phyloP scores from a whole-genome alignment of 768 basidiomycete genomes.

The Mycena rosella region DNA sequence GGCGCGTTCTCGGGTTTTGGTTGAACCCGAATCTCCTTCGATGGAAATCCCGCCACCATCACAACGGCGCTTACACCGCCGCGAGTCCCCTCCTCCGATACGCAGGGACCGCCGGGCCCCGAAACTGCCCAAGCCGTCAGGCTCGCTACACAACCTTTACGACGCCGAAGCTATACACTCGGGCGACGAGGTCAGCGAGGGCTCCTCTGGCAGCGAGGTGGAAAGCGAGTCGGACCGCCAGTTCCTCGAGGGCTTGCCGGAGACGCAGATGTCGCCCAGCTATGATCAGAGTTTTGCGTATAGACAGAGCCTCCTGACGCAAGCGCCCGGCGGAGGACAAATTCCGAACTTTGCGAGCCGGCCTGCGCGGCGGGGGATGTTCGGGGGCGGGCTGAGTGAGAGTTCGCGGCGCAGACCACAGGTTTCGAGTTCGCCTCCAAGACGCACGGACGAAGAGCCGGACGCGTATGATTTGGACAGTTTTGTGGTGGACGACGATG shows the following conservation, averaged over 20 bases:
- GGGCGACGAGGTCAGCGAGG: slow-evolving; percentile 81
- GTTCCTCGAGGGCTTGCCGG: slow-evolving; percentile 73
- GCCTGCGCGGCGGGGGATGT: slow-evolving; percentile 61
- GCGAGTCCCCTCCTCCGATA: slow-evolving; percentile 46
- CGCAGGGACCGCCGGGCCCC: not conserved
- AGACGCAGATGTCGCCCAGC: slow-evolving; percentile 77
- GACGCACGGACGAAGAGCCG: slow-evolving; percentile 58
- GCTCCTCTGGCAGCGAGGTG: slow-evolving; percentile 65
- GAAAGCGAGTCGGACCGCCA: slow-evolving; percentile 77
- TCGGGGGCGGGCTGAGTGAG: slow-evolving; percentile 52
- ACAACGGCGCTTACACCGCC: slow-evolving; percentile 54
- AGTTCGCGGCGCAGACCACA: slow-evolving; percentile 41
- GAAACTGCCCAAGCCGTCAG: slow-evolving; percentile 30
- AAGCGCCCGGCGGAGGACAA: slow-evolving; percentile 58
- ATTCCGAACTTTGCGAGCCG: slow-evolving; percentile 68
- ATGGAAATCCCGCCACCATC: slow-evolving; percentile 49
- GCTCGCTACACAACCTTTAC: slow-evolving; percentile 51
- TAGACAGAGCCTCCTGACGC: slow-evolving; percentile 79
- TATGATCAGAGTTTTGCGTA: slow-evolving; percentile 83
- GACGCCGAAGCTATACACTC: slow-evolving; percentile 84
- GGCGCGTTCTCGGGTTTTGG: slow-evolving; percentile 37
- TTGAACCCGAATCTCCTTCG: slow-evolving; percentile 46
- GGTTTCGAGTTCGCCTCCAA: slow-evolving; percentile 74
- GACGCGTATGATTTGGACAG: slow-evolving; percentile 82
- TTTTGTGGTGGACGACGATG: slow-evolving; percentile 86